Conservation (phyloP, 2,329 filamentous ascomycete species). For the Colletotrichum ledebouriae region DNA sequence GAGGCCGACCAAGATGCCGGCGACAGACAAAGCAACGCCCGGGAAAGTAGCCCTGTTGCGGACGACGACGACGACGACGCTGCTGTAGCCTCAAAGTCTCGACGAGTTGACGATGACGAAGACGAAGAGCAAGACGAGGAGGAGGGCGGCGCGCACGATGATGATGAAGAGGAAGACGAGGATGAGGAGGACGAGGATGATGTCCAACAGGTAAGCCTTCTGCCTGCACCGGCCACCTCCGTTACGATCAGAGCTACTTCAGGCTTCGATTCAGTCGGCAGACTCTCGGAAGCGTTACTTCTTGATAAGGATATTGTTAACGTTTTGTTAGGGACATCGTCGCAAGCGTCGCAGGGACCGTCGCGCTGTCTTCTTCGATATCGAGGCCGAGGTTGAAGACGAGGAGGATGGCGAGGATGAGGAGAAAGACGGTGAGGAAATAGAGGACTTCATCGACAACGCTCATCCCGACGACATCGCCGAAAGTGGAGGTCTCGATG, state of each 20-base stretch:
- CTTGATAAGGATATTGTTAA: conserved; percentile 2
- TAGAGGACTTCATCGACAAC: conserved; percentile 88
- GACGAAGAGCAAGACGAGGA: conserved; percentile 61
- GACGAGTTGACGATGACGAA: conserved; percentile 49
- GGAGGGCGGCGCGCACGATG: conserved; percentile 51
- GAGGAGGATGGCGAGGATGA: conserved; percentile 91
- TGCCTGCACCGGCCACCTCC: background rate
- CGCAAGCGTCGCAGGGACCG: conserved; percentile 84
- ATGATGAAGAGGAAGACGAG: conserved; percentile 54
- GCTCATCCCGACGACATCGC: conserved; percentile 91
- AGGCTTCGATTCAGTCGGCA: background rate
- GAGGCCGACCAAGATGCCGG: conserved; percentile 64
- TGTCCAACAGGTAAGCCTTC: conserved; percentile 70
- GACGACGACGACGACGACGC: conserved; percentile 55
- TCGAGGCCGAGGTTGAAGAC: conserved; percentile 97
- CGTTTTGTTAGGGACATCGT: conserved; percentile 68
- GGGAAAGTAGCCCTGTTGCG: conserved; percentile 53
- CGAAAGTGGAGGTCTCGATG: conserved; percentile 83
- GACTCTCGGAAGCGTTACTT: background rate
- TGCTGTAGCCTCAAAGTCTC: conserved; percentile 40
- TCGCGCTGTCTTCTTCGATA: conserved; percentile 92
- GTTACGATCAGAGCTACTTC: background rate
- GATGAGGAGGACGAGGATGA: conserved; percentile 66
- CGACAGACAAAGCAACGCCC: conserved; percentile 62
- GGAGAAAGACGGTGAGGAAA: conserved; percentile 87